These are phyloP conservation scores for Colletotrichum falcatum DNA, from an alignment of 2,329 filamentous ascomycete genomes.

Conservation along the genomic window DNA sequence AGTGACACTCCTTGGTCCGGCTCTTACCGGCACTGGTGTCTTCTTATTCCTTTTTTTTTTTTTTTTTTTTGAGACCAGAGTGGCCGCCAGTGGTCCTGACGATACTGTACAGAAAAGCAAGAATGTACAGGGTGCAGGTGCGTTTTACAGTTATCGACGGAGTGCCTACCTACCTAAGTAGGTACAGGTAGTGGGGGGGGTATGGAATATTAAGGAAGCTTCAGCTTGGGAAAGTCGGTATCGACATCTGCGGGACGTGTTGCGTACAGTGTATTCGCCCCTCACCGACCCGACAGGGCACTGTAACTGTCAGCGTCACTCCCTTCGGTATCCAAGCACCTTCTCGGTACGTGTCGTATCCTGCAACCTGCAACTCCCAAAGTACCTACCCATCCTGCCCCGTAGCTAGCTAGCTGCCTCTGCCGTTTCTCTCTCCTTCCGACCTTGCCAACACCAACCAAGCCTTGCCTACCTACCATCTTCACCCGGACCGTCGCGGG, in stretches of 20 bases:
- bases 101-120: neutral
- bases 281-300: neutral
- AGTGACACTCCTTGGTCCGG: neutral
- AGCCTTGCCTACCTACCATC: neutral
- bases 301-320: neutral
- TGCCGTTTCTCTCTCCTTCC: neutral
- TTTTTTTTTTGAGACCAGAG: neutral
- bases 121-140: neutral
- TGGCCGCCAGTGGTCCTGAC: neutral
- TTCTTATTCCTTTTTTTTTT: no score
- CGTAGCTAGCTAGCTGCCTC: neutral
- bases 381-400: neutral
- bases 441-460: neutral
- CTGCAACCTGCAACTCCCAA: neutral
- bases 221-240: no score
- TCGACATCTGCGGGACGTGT: neutral
- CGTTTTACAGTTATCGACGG: neutral
- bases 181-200: no score
- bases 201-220: no score
- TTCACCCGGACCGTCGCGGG: neutral
- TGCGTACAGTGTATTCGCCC: neutral
- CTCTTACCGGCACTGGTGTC: neutral
- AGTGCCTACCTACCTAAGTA: neutral
- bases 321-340: neutral
- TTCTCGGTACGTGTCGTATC: neutral